Base-by-base conservation (phyloP, 1,139 yeast species). In the Trichomonascaceae sp. region DNA sequence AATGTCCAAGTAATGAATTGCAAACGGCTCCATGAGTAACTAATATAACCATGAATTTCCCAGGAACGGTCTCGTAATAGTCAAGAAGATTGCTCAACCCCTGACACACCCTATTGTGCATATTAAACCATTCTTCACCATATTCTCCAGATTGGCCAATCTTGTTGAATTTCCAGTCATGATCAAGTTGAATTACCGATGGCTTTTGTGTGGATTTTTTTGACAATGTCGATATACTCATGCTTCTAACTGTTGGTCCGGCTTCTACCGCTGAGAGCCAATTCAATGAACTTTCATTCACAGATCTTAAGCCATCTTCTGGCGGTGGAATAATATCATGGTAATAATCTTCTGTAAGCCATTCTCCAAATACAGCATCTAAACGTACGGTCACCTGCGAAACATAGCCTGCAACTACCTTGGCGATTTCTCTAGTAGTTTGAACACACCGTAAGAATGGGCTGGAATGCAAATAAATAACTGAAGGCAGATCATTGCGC, bases 21-120 rank as follows among this genome's bases (percentile, higher is more conserved):
- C 74, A 69, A 0, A 73, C 70, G 2, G 76, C 74, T 0, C 76
- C 76, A 54, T 73, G 76, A 13, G 75, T 68, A 8, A 72, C 74
- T 18, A 72, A 52, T 1, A 71, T 58, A 5, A 69, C 61, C 3
- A 68, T 63, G n/a, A 58, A 39, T 15, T 47, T 43, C n/a, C 49
- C 51, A 15, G 49, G n/a, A 13, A 24, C 51, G 1, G 36, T 39
- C 36, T 53, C 47, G 55, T 67, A 69, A 57, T 56, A 57, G 5
- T 53, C 52, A 18, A 66, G 49, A n/a, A 71, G 58, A 12, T 57
- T 47, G 6, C 56, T 55, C n/a, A 70, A 53, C 1, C 73, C 74
- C 2, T 43, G 45, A 36, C 61, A 57, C 45, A 70, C 69, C 9
- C 76, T 63, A 12, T 55, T 53, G 53, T 71, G 67, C 76, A 72